A percentile compares a stretch with the other conserved stretches of the same genome.
Conservation (phyloP, 257 asterid species). For the Salvia rosmarinus region DNA sequence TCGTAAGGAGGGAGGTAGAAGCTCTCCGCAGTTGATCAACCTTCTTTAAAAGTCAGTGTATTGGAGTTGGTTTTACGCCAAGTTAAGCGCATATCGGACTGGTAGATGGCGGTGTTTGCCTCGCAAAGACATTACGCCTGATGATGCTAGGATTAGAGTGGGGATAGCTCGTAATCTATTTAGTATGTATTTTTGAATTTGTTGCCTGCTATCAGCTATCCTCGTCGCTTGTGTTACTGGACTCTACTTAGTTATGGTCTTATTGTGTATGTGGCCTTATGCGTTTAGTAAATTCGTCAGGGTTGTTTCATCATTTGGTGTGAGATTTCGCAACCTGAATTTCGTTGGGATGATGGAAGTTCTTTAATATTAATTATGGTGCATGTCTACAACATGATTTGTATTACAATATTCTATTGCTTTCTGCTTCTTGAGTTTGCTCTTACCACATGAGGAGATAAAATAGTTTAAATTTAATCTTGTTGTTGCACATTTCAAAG, state of each 20-base stretch:
- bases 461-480: no score
- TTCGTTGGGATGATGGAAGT: no score
- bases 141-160: neutral
- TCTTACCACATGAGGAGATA: no score
- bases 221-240: neutral
- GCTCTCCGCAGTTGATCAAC: constrained; percentile 49
- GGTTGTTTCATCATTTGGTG: neutral
- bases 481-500: no score
- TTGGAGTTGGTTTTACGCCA: neutral
- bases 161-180: neutral
- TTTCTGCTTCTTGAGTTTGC: neutral
- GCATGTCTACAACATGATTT: neutral
- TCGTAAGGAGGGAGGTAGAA: constrained; percentile 80
- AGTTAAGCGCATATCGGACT: neutral
- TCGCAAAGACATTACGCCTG: neutral
- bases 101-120: neutral
- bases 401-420: neutral
- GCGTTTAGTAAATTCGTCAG: neutral
- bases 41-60: neutral
- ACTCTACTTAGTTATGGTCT: neutral
- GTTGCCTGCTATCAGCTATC: neutral
- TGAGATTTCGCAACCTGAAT: neutral
- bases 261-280: neutral
- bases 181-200: neutral
- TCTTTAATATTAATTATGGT: no score